These are phyloP conservation scores for Colletotrichum sp. DNA, from an alignment of 2,329 filamentous ascomycete species.

Conservation along the genomic window DNA sequence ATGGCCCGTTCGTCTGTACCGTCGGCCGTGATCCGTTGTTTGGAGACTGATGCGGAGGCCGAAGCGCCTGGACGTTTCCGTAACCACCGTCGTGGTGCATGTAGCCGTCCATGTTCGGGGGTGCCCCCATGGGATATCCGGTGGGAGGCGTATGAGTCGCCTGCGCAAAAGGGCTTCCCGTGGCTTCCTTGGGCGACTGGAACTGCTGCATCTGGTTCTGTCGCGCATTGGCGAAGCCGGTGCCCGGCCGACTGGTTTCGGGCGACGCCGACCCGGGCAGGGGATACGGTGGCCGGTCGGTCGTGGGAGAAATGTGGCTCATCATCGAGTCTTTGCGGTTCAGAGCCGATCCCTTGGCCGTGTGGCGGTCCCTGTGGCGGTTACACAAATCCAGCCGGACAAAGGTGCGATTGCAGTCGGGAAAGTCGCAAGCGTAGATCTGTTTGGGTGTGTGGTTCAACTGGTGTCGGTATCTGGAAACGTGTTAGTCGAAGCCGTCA, in stretches of 20 bases:
- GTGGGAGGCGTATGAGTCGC: conserved; percentile 48
- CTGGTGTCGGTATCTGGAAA: conserved; percentile 79
- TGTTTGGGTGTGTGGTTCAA: conserved; percentile 96
- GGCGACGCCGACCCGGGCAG: conserved; percentile 51
- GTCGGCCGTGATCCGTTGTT: conserved; percentile 48
- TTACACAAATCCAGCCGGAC: conserved; percentile 93
- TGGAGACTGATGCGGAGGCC: conserved; percentile 44
- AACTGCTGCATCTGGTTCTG: conserved; percentile 48
- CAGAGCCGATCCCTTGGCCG: conserved; percentile 77
- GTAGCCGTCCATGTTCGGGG: conserved; percentile 46
- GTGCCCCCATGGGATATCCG: conserved; percentile 29
- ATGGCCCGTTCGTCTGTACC: conserved; percentile 52
- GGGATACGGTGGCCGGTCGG: conserved; percentile 46
- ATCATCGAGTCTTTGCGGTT: conserved; percentile 75
- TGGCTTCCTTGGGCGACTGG: conserved; percentile 49
- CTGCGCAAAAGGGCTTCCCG: conserved; percentile 52
- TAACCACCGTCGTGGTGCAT: conserved; percentile 45
- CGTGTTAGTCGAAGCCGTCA: conserved; percentile 26
- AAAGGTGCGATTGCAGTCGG: conserved; percentile 88
- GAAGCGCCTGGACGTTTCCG: conserved; percentile 32
- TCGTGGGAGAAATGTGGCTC: conserved; percentile 50
- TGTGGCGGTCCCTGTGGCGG: conserved; percentile 81
- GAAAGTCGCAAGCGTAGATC: conserved; percentile 92
- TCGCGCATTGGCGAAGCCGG: conserved; percentile 44
- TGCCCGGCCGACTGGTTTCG: conserved; percentile 49